Evolutionary conservation across 495 filamentous ascomycete species (phyloP).

Genomic region (Corynascus novoguineensis): DNA sequence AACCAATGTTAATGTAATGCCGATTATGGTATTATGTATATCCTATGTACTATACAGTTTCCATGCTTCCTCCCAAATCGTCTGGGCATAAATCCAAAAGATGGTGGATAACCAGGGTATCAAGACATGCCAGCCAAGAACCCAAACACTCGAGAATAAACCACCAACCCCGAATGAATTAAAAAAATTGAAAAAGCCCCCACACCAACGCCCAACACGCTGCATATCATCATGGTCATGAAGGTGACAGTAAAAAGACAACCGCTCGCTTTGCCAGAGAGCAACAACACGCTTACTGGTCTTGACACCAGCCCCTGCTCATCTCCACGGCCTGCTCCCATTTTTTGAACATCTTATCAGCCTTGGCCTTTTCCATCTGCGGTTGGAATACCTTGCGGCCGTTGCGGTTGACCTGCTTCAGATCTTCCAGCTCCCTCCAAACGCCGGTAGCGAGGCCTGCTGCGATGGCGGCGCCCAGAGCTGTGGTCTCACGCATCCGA

Average conservation of each 20-base stretch:
- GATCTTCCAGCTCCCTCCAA: conserved; percentile 74
- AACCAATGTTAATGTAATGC: background rate
- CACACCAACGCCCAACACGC: background rate
- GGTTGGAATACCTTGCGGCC: conserved; percentile 73
- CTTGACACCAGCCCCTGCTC: conserved; percentile 72
- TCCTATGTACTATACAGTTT: background rate
- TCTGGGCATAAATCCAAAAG: background rate
- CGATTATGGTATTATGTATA: background rate
- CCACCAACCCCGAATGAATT: background rate
- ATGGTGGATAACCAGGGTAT: background rate
- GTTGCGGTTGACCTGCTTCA: conserved; percentile 70
- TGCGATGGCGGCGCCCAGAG: conserved; percentile 89
- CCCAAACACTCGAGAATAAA: background rate
- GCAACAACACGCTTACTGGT: conserved; percentile 6
- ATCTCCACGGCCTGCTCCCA: conserved; percentile 89
- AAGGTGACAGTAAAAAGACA: background rate
- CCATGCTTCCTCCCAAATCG: background rate
- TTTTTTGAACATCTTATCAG: conserved; percentile 63
- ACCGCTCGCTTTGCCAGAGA: background rate
- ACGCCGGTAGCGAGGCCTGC: conserved; percentile 81
- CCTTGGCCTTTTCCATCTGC: conserved; percentile 53
- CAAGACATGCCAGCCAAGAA: background rate
- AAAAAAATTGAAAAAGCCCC: background rate
- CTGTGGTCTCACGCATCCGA: conserved; percentile 88
- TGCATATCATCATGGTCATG: background rate